phyloP scores from a whole-genome alignment of 257 asterid genomes.

The Handroanthus guayacan region DNA sequence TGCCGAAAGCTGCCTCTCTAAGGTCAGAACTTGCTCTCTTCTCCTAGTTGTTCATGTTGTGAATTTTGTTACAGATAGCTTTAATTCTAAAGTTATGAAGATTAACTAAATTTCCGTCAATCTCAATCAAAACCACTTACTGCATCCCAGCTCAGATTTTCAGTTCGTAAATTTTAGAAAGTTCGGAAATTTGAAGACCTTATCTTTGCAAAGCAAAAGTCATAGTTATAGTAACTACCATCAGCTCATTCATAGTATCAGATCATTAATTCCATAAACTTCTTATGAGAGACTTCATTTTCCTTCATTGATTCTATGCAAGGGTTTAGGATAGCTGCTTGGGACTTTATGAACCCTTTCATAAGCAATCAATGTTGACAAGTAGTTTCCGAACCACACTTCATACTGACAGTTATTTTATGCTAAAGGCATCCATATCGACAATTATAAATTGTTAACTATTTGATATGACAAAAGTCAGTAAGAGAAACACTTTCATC shows the following conservation, averaged over 20 bases:
- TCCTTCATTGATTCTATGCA: background rate
- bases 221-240: background rate
- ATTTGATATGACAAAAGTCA: constrained; percentile 26
- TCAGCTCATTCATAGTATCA: background rate
- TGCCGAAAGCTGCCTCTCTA: constrained; percentile 16
- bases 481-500: background rate
- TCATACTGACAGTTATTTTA: constrained; percentile 14
- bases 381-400: constrained; percentile 7
- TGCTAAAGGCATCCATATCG: constrained; percentile 14
- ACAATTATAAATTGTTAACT: constrained; percentile 33
- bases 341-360: constrained; percentile 16
- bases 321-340: constrained; percentile 10
- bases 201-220: constrained; percentile 1
- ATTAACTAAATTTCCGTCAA: constrained; percentile 8
- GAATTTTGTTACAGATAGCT: background rate
- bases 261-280: background rate
- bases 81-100: background rate
- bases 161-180: constrained; percentile 1
- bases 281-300: background rate
- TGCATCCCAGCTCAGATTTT: background rate
- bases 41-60: background rate
- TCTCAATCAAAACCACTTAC: background rate
- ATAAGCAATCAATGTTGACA: constrained; percentile 7
- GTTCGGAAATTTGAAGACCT: background rate
- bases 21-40: constrained; percentile 9